These are phyloP conservation scores for Penicillium psychrofluorescens DNA, from an alignment of 495 filamentous ascomycete species.

Conservation along the genomic window DNA sequence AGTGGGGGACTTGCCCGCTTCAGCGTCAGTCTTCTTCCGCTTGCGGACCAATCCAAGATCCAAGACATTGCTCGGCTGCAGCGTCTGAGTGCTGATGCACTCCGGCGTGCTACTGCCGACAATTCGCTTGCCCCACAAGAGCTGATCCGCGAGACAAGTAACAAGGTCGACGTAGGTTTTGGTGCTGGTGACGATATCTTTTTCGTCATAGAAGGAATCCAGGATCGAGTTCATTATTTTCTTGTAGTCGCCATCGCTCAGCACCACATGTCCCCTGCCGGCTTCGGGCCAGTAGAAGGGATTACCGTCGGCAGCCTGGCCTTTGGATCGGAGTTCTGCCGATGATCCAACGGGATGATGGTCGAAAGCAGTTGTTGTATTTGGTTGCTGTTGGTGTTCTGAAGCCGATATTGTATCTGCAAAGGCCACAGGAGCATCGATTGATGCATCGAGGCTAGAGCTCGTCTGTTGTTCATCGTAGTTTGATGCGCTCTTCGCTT, in stretches of 20 bases:
- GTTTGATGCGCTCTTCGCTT: slow-evolving; percentile 1
- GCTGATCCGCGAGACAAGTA: slow-evolving; percentile 41
- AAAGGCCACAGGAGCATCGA: background rate
- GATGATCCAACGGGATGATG: slow-evolving; percentile 38
- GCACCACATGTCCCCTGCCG: slow-evolving; percentile 61
- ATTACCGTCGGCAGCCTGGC: slow-evolving; percentile 19
- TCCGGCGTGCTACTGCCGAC: slow-evolving; percentile 32
- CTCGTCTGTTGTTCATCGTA: background rate
- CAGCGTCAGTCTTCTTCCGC: slow-evolving; percentile 39
- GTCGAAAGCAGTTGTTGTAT: slow-evolving; percentile 35
- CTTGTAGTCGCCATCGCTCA: slow-evolving; percentile 68
- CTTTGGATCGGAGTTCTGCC: slow-evolving; percentile 9
- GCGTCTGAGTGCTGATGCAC: slow-evolving; percentile 18
- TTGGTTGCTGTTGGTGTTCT: slow-evolving; percentile 9
- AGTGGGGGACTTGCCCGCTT: slow-evolving; percentile 4
- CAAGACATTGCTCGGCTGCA: slow-evolving; percentile 30
- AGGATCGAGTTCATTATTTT: slow-evolving; percentile 70
- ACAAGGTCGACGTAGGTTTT: slow-evolving; percentile 64
- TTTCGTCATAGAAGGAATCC: slow-evolving; percentile 69
- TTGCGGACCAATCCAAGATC: slow-evolving; percentile 44
- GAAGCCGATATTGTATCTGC: background rate
- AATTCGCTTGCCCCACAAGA: slow-evolving; percentile 49
- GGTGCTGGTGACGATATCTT: slow-evolving; percentile 63
- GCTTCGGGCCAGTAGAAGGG: slow-evolving; percentile 64
- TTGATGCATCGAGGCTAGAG: background rate